A percentile compares a stretch with the other conserved stretches of the same genome.
phyloP scores from a whole-genome alignment of 2,329 filamentous ascomycete species.

The Xylaria sp. region DNA sequence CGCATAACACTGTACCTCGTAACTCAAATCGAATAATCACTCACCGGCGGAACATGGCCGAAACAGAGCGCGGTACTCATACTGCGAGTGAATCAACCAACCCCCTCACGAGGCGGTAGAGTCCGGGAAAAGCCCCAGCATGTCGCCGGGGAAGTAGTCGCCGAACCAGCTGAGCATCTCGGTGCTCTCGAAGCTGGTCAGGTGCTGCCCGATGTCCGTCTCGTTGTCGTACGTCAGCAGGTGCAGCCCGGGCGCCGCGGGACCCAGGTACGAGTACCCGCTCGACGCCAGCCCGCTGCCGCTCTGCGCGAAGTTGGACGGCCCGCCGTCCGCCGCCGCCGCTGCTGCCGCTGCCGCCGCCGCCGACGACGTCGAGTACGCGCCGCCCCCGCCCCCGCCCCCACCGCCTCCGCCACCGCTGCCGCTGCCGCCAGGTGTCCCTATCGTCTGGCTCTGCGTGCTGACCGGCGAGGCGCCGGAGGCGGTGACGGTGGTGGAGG shows the following conservation, averaged over 20 bases:
- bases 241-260: conserved; percentile 32
- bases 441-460: conserved; percentile 41
- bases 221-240: conserved; percentile 40
- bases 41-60: no score
- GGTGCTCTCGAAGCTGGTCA: conserved; percentile 37
- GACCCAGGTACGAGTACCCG: conserved; percentile 37
- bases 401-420: conserved; percentile 3
- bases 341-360: conserved; percentile 1
- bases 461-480: conserved; percentile 46
- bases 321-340: conserved; percentile 24
- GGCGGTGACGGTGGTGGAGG: no score
- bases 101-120: conserved; percentile 24
- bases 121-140: conserved; percentile 35
- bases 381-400: conserved; percentile 7
- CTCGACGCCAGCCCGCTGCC: conserved; percentile 36
- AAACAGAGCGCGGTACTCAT: no score
- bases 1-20: no score
- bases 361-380: conserved; percentile 6
- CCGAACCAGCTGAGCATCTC: conserved; percentile 42
- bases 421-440: not conserved
- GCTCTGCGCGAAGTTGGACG: conserved; percentile 36
- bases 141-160: conserved; percentile 38
- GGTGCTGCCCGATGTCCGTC: conserved; percentile 39
- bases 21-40: no score
- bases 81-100: no score